Base-by-base conservation (phyloP, 805 yeast genomes). In the Candida taoyuanica region DNA sequence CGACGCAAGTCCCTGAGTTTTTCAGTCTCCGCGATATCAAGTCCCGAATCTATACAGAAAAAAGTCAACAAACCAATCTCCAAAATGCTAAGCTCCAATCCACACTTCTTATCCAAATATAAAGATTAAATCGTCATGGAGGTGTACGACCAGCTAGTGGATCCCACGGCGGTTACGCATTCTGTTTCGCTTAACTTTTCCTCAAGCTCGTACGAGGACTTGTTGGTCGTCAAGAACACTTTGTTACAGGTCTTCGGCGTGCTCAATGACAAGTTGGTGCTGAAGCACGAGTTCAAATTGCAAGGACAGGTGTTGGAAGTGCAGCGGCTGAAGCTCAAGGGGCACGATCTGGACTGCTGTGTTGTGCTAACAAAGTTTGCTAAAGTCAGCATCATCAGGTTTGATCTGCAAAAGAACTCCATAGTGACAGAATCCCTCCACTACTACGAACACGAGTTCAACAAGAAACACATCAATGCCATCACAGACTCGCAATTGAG, bases 341-440 rank as follows among this genome's bases (percentile, higher is more conserved):
- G 74, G 31, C 68, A 75, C 2, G 54, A 61, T 3, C 55, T 73
- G 28, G 93, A 86, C 49, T 76, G 74, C 44, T 48, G 93, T 24
- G 59, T 82, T 2, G 63, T 91, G 4, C 64, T 85, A 12, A 83
- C 94, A 9, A 74, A 78, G 42, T 65, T 65, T 36, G 96, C 96
- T 21, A 91, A 91, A 56, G 52, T 88, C 28, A 84, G 94, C 0
- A 61, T 89, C 14, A 60, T 91, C 20, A 70, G 71, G 39, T 93
- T 95, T 85, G 81, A 87, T 51, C 58, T 60, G 4, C 59, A 53
- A 4, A 55, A 50, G n/a, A 68, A 76, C 46, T 51, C 72, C 1
- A 66, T 91, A n/a, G 66, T 72, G 18, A 85, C 96, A 0, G 71
- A 77, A 1, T 84, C 95, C 35, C 64, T 93, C 36, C 98, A 93